Conservation (phyloP, 2,329 filamentous ascomycete species). For the Xylariales sp. region DNA sequence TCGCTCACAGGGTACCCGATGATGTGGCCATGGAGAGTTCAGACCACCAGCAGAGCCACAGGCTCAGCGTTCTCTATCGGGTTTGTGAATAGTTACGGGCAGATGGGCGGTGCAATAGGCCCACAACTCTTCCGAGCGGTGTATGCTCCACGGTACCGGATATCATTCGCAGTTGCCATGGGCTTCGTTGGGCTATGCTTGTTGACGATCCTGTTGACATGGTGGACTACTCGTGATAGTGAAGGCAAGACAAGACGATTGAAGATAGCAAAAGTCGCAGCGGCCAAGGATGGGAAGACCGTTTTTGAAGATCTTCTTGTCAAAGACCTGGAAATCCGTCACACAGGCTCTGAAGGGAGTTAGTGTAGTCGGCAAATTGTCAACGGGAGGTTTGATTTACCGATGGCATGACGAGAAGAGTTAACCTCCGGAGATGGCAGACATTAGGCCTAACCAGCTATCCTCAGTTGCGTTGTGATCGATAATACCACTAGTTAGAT, state of each 20-base stretch:
- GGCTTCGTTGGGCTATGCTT: slow-evolving; percentile 37
- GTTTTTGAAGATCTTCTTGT: slow-evolving; percentile 1
- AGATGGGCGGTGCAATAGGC: slow-evolving; percentile 43
- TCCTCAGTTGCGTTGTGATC: too few relatives aligned
- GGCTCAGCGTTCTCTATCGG: slow-evolving; percentile 46
- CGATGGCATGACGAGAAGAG: too few relatives aligned
- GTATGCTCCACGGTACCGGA: slow-evolving; percentile 40
- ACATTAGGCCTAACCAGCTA: too few relatives aligned
- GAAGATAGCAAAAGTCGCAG: slow-evolving; percentile 35
- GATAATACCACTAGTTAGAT: too few relatives aligned
- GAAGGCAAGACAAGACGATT: slow-evolving; percentile 39
- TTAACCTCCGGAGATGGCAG: too few relatives aligned
- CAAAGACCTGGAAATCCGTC: slow-evolving; percentile 1
- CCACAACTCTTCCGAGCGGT: slow-evolving; percentile 40
- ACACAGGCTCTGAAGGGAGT: background rate
- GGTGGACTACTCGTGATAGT: slow-evolving; percentile 39
- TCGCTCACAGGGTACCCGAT: slow-evolving; percentile 32
- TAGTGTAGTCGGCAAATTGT: too few relatives aligned
- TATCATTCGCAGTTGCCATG: slow-evolving; percentile 39
- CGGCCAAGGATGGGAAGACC: slow-evolving; percentile 31
- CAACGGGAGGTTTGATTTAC: too few relatives aligned
- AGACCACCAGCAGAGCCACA: slow-evolving; percentile 39
- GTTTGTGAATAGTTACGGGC: slow-evolving; percentile 45
- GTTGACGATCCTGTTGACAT: slow-evolving; percentile 34
- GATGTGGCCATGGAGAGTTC: slow-evolving; percentile 50